A percentile compares a stretch with the other conserved stretches of the same genome.
These are phyloP conservation scores for Marasmius sp. DNA, from an alignment of 1,284 basidiomycete genomes.

Conservation along the genomic window DNA sequence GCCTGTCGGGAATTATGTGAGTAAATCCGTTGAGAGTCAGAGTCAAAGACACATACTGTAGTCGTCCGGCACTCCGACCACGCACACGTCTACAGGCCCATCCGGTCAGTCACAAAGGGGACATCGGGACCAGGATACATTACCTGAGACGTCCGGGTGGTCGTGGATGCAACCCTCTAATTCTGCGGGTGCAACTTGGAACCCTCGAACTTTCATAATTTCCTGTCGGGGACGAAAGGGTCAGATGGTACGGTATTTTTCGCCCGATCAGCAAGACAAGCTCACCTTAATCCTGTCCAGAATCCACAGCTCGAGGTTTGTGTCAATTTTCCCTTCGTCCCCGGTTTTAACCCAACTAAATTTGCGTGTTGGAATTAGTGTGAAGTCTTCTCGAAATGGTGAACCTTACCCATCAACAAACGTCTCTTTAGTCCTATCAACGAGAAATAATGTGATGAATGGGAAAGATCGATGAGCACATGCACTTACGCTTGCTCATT, in stretches of 20 bases:
- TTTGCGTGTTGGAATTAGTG: background rate
- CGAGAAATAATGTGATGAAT: background rate
- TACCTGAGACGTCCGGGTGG: constrained; percentile 58
- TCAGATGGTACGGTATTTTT: too few species aligned
- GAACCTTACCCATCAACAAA: constrained; percentile 47
- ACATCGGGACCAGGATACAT: background rate
- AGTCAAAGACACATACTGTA: constrained; percentile 35
- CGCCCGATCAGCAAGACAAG: background rate
- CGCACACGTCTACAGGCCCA: constrained; percentile 54
- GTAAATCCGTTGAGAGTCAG: background rate
- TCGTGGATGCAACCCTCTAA: constrained; percentile 71
- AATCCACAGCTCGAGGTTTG: constrained; percentile 60
- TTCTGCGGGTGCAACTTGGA: constrained; percentile 70
- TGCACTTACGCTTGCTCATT: constrained; percentile 61
- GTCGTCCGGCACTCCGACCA: constrained; percentile 77
- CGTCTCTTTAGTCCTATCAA: constrained; percentile 48
- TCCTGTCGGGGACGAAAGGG: constrained; percentile 32
- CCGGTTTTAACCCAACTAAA: constrained; percentile 70
- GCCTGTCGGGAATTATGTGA: constrained; percentile 20
- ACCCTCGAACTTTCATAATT: constrained; percentile 66
- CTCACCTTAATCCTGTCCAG: constrained; percentile 72
- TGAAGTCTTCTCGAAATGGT: background rate
- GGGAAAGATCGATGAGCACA: background rate
- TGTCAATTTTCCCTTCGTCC: constrained; percentile 60
- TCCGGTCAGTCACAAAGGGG: background rate